These are phyloP conservation scores for Colletotrichum orbiculare DNA, from an alignment of 2,329 filamentous ascomycete species.

Conservation along the genomic window DNA sequence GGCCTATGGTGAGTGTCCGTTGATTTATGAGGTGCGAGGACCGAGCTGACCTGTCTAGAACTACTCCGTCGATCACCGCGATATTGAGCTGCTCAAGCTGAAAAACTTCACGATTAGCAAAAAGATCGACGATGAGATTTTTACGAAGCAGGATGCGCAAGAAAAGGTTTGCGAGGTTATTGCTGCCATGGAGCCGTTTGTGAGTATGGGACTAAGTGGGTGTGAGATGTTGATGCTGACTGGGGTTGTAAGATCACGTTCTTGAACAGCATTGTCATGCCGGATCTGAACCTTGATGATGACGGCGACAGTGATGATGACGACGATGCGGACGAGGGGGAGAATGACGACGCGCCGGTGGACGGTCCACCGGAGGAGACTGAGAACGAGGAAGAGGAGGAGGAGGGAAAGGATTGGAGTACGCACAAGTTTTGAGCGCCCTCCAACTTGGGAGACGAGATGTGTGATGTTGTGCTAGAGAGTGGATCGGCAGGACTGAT, in stretches of 20 bases:
- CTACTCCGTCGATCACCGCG: constrained; percentile 77
- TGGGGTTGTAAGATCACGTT: constrained; percentile 68
- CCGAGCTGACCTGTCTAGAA: constrained; percentile 61
- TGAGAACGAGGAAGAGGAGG: constrained; percentile 29
- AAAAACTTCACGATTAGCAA: constrained; percentile 80
- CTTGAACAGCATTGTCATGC: constrained; percentile 79
- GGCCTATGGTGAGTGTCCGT: constrained; percentile 75
- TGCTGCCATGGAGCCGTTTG: constrained; percentile 79
- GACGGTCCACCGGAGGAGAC: constrained; percentile 28
- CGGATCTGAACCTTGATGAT: constrained; percentile 65
- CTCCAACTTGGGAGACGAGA: neutral
- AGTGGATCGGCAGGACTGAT: neutral
- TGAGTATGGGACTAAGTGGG: constrained; percentile 61
- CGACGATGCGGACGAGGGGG: constrained; percentile 37
- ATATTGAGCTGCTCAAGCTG: constrained; percentile 84
- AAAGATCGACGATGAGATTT: constrained; percentile 72
- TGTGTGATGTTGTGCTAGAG: neutral
- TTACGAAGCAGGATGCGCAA: constrained; percentile 71
- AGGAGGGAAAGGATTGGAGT: constrained; percentile 30
- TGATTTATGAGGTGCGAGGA: neutral
- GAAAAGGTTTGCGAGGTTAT: constrained; percentile 74
- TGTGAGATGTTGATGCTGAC: constrained; percentile 1
- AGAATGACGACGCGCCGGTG: neutral
- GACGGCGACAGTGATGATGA: constrained; percentile 54
- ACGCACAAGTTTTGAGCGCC: constrained; percentile 28